Conservation (phyloP, 2,329 filamentous ascomycete species). For the Xylaria arbuscula region DNA sequence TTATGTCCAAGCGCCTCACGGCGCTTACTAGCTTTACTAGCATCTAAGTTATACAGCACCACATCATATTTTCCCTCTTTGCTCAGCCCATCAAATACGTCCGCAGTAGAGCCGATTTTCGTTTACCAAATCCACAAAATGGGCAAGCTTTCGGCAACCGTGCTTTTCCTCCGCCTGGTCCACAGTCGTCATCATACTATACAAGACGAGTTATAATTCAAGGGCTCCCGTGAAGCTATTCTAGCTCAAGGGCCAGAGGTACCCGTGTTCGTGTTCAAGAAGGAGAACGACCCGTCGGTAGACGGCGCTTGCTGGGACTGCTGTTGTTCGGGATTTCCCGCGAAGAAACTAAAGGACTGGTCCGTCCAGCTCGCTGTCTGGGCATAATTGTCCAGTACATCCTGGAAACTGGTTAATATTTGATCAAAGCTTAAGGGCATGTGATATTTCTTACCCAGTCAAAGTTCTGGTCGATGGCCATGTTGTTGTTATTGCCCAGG, state of each 20-base stretch:
- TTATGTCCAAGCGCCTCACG: slow-evolving; percentile 20
- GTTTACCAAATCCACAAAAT: background rate
- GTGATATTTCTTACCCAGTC: slow-evolving; percentile 64
- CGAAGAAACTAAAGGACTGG: slow-evolving; percentile 64
- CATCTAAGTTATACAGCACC: slow-evolving; percentile 26
- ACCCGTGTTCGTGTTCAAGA: slow-evolving; percentile 46
- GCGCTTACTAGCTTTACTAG: slow-evolving; percentile 1
- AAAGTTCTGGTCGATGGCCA: slow-evolving; percentile 64
- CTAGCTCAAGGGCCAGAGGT: slow-evolving; percentile 41
- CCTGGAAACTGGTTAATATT: slow-evolving; percentile 54
- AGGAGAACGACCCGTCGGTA: slow-evolving; percentile 48
- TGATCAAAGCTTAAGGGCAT: background rate
- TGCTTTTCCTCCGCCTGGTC: background rate
- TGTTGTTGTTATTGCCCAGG: slow-evolving; percentile 52
- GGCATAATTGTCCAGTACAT: slow-evolving; percentile 67
- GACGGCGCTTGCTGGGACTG: slow-evolving; percentile 47
- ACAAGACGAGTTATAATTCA: background rate
- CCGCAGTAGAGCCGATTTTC: slow-evolving; percentile 30
- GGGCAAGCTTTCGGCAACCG: background rate
- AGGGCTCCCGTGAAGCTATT: background rate
- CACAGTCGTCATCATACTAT: slow-evolving; percentile 14
- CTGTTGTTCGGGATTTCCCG: slow-evolving; percentile 48
- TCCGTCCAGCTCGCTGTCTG: slow-evolving; percentile 67
- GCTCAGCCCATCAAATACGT: slow-evolving; percentile 15
- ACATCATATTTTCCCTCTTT: slow-evolving; percentile 14